Conservation (phyloP, 2,329 filamentous ascomycete genomes). For the Nemania sp. region DNA sequence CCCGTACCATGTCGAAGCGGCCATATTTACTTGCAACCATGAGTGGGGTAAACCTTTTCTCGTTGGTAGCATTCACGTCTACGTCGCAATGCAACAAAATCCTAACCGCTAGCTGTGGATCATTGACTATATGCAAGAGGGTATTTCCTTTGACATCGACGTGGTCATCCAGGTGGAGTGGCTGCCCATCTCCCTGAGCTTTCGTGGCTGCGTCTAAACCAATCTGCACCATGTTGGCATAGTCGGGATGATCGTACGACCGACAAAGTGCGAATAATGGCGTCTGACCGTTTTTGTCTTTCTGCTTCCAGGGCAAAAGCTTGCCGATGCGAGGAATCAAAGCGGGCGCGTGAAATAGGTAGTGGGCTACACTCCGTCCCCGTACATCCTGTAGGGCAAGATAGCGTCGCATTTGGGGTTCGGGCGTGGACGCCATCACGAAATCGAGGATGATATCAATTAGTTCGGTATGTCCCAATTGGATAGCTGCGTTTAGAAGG, state of each 20-base stretch:
- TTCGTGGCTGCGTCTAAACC: slow-evolving; percentile 75
- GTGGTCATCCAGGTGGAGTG: slow-evolving; percentile 90
- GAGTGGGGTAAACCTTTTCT: slow-evolving; percentile 90
- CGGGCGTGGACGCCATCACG: slow-evolving; percentile 61
- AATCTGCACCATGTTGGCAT: slow-evolving; percentile 83
- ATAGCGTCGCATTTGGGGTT: slow-evolving; percentile 67
- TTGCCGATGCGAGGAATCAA: slow-evolving; percentile 78
- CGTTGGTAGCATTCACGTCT: slow-evolving; percentile 95
- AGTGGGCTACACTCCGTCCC: slow-evolving; percentile 91
- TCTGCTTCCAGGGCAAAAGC: slow-evolving; percentile 84
- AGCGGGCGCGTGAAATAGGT: slow-evolving; percentile 87
- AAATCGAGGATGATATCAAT: slow-evolving; percentile 77
- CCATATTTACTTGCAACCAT: slow-evolving; percentile 99
- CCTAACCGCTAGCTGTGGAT: slow-evolving; percentile 73
- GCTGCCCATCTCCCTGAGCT: slow-evolving; percentile 75
- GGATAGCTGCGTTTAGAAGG: slow-evolving; percentile 85
- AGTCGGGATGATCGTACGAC: slow-evolving; percentile 91
- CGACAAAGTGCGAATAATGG: slow-evolving; percentile 92
- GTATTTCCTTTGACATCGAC: slow-evolving; percentile 93
- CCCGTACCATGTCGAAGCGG: slow-evolving; percentile 87
- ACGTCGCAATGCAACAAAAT: slow-evolving; percentile 86
- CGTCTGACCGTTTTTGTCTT: slow-evolving; percentile 97
- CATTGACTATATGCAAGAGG: slow-evolving; percentile 91
- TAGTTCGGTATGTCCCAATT: slow-evolving; percentile 75
- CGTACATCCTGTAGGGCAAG: slow-evolving; percentile 77